Percentiles rank a stretch among this genome's conserved stretches.
These are phyloP conservation scores for Cucurbita ficifolia DNA, from an alignment of 306 rosid genomes.

Conservation along the genomic window DNA sequence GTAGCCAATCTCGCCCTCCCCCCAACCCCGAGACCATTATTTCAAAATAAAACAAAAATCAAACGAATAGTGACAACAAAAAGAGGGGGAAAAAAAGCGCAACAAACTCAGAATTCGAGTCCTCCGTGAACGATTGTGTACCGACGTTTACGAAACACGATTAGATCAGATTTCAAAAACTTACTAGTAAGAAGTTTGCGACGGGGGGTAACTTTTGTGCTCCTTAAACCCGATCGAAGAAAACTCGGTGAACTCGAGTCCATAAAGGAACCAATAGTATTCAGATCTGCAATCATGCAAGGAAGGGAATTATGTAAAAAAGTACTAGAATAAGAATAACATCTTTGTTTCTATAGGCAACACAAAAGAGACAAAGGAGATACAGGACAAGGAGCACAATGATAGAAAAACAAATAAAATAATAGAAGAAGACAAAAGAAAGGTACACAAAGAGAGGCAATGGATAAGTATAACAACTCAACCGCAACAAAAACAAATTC, in stretches of 20 bases:
- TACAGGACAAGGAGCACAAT: not conserved
- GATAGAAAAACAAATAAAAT: not conserved
- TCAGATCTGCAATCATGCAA: conserved; percentile 16
- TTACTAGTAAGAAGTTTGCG: conserved; percentile 47
- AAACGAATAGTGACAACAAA: not conserved
- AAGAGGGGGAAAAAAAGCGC: not conserved
- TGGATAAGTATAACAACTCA: not conserved
- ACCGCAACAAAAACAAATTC: not conserved
- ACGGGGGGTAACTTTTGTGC: conserved; percentile 13
- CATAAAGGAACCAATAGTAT: not conserved
- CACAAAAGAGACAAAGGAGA: not conserved
- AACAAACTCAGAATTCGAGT: not conserved
- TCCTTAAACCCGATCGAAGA: not conserved
- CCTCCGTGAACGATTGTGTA: not conserved
- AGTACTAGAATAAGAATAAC: not conserved
- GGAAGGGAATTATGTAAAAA: not conserved
- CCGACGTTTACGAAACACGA: not conserved
- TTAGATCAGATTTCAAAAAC: not conserved
- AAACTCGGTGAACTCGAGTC: not conserved
- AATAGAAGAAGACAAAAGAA: conserved; percentile 5
- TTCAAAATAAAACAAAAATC: not conserved
- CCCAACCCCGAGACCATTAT: not conserved
- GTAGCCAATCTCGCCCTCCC: not conserved
- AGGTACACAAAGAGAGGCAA: not conserved
- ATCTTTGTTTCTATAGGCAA: not conserved